Conservation (phyloP, 768 basidiomycete species). For the Leucosporidium yakuticum region DNA sequence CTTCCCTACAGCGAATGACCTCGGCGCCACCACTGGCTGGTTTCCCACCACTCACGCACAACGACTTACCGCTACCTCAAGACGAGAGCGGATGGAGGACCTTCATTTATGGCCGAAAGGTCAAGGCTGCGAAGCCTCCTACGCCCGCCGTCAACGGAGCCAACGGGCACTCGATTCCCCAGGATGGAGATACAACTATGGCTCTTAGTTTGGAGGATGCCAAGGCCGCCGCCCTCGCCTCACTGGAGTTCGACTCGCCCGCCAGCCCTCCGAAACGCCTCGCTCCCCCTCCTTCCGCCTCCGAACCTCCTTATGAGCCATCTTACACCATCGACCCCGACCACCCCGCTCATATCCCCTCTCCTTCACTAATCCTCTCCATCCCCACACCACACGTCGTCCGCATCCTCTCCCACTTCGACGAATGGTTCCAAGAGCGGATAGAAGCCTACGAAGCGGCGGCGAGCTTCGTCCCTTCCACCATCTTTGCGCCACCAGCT, state of each 20-base stretch:
- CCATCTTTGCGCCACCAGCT: constrained; percentile 31
- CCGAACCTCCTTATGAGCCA: not conserved
- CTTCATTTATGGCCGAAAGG: constrained; percentile 27
- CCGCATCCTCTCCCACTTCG: constrained; percentile 24
- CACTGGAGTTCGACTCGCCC: constrained; percentile 20
- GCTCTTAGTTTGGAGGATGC: constrained; percentile 17
- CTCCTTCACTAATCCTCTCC: constrained; percentile 48
- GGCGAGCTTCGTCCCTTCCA: constrained; percentile 22
- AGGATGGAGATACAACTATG: too few species aligned
- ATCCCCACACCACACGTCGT: constrained; percentile 48
- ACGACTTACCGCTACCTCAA: constrained; percentile 4
- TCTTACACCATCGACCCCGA: constrained; percentile 41
- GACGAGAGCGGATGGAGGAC: constrained; percentile 25
- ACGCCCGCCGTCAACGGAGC: not conserved
- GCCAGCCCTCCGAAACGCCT: not conserved
- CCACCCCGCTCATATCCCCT: constrained; percentile 38
- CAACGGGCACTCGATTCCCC: not conserved
- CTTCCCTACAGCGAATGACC: constrained; percentile 6
- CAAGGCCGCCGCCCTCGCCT: constrained; percentile 21
- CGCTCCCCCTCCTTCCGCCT: not conserved
- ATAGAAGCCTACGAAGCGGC: constrained; percentile 7
- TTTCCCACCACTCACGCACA: constrained; percentile 1
- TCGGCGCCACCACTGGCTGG: not conserved
- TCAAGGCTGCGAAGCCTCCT: not conserved
- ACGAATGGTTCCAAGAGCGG: constrained; percentile 26